Conservation (phyloP, 371 early-diverging fungal species). For the Funneliformis caledonium region DNA sequence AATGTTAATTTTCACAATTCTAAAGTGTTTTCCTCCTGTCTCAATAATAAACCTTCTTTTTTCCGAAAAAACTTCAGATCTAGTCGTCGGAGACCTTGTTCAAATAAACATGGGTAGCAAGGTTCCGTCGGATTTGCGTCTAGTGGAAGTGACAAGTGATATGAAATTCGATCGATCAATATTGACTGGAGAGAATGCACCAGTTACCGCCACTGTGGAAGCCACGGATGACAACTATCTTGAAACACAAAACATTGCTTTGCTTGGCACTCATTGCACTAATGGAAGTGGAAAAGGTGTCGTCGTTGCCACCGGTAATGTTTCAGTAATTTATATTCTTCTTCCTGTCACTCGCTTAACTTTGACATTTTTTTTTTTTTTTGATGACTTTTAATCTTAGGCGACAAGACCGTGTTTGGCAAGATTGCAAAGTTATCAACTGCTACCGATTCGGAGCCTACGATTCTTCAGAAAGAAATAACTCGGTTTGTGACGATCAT, state of each 20-base stretch:
- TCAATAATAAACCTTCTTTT: slow-evolving; percentile 44
- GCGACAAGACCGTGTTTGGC: slow-evolving; percentile 72
- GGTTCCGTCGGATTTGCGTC: slow-evolving; percentile 72
- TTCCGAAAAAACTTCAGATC: slow-evolving; percentile 35
- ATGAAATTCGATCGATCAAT: slow-evolving; percentile 71
- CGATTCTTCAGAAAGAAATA: slow-evolving; percentile 68
- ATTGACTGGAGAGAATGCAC: slow-evolving; percentile 73
- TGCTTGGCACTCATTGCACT: slow-evolving; percentile 67
- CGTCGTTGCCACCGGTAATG: slow-evolving; percentile 58
- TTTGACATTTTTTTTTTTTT: not conserved
- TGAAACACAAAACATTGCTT: slow-evolving; percentile 58
- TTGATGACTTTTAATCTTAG: not conserved
- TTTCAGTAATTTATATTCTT: slow-evolving; percentile 50
- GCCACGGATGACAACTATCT: slow-evolving; percentile 57
- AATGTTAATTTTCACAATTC: not conserved
- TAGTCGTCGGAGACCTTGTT: slow-evolving; percentile 66
- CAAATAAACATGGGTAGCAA: slow-evolving; percentile 65
- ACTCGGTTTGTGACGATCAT: too few species aligned
- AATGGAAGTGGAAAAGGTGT: slow-evolving; percentile 68
- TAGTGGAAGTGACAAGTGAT: slow-evolving; percentile 61
- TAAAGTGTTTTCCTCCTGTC: slow-evolving; percentile 41
- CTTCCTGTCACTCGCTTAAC: slow-evolving; percentile 14
- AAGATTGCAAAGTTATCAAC: slow-evolving; percentile 66
- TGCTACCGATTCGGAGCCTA: slow-evolving; percentile 49
- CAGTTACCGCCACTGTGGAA: slow-evolving; percentile 58